phyloP scores from a whole-genome alignment of 495 filamentous ascomycete genomes.

The Trichoderma erinaceum region DNA sequence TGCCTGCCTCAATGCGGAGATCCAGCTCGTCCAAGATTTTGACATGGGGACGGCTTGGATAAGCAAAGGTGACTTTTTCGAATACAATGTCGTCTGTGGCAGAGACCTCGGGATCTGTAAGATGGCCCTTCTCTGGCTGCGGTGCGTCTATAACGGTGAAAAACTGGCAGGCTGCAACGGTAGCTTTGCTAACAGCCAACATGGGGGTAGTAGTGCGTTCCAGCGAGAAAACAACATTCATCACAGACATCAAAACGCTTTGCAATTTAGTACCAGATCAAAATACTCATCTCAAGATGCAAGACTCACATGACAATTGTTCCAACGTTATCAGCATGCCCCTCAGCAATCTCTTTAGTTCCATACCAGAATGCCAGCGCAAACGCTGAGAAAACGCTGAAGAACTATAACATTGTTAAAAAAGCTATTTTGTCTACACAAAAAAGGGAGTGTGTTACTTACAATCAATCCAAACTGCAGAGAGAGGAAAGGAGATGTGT shows the following conservation, averaged over 20 bases:
- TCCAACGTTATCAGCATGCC: conserved; percentile 34
- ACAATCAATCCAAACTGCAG: conserved; percentile 37
- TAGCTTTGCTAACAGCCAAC: conserved; percentile 44
- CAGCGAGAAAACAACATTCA: conserved; percentile 49
- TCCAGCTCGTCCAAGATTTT: conserved; percentile 77
- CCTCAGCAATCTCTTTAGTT: conserved; percentile 25
- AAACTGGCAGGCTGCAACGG: conserved; percentile 48
- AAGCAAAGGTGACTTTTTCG: conserved; percentile 82
- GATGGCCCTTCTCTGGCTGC: conserved; percentile 38
- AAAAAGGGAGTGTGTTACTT: conserved; percentile 19
- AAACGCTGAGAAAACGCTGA: conserved; percentile 26
- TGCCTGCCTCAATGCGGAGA: conserved; percentile 73
- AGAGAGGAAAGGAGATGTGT: conserved; percentile 44
- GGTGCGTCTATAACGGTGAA: conserved; percentile 53
- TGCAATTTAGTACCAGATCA: conserved; percentile 1
- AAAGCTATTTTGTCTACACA: neutral
- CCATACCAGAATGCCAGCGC: conserved; percentile 42
- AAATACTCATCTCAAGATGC: neutral
- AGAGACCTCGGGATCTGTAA: conserved; percentile 26
- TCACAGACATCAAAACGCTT: conserved; percentile 51
- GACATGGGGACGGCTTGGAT: conserved; percentile 87
- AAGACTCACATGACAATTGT: conserved; percentile 46
- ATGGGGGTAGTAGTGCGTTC: conserved; percentile 46
- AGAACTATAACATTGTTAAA: conserved; percentile 20
- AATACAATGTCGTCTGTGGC: conserved; percentile 57